Conservation (phyloP, 768 basidiomycete genomes). For the Hysterangium stoloniferum region DNA sequence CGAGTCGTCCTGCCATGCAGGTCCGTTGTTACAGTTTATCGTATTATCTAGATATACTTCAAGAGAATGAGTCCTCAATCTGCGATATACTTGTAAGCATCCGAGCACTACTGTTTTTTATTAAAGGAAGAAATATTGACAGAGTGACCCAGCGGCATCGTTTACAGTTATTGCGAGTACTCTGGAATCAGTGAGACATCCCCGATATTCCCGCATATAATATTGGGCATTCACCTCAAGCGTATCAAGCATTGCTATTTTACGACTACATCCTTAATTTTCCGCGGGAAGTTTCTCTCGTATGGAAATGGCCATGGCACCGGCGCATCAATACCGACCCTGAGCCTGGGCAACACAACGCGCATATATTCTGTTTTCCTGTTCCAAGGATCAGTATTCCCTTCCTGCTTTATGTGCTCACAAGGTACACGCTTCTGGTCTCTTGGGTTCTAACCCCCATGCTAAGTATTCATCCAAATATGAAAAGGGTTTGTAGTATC, state of each 20-base stretch:
- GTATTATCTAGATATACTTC: too few species aligned
- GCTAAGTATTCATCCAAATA: neutral
- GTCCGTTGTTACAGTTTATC: too few species aligned
- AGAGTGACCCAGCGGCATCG: too few species aligned
- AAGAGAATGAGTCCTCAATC: too few species aligned
- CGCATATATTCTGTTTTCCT: neutral
- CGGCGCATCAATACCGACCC: neutral
- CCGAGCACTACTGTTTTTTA: too few species aligned
- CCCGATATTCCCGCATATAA: too few species aligned
- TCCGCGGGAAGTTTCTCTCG: conserved; percentile 2
- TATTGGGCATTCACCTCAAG: too few species aligned
- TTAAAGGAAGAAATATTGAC: too few species aligned
- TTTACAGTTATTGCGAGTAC: too few species aligned
- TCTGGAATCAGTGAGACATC: too few species aligned
- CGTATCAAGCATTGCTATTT: neutral
- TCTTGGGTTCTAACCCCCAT: neutral
- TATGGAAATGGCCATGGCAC: conserved; percentile 1
- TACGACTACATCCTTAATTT: conserved; percentile 5
- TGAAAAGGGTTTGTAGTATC: conserved; percentile 1
- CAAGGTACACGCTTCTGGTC: neutral
- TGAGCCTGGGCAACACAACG: neutral
- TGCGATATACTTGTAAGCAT: too few species aligned
- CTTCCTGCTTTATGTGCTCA: neutral
- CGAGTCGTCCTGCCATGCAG: too few species aligned
- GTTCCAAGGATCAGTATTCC: neutral